Evolutionary conservation across 345 rosid genomes (phyloP), one percentile per base, ranked within the genome.

Genomic region (Citrus reticulata): DNA sequence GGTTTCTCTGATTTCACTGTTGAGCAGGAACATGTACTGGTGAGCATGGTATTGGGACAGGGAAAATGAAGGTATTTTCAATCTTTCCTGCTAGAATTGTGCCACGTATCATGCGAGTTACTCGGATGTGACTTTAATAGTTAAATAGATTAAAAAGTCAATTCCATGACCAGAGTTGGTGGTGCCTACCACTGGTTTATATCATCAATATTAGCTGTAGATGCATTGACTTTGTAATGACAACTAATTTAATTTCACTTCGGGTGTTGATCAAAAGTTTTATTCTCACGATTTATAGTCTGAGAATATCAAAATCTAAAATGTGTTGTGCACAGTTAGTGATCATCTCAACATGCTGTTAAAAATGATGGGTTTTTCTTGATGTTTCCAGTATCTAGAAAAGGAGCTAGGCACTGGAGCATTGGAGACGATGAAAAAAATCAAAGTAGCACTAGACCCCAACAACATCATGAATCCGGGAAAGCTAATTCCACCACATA

Each of bases 11-110:
- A 54, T 77, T 64, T 70, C 74, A 29, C 74, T 13, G 39, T 74
- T 81, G 74, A 64, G 80, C 90, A 95, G 99, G 97, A 84, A 95
- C 98, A 39, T 95, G 99, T 81, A 91, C 96, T 2, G 98, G 98
- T 69, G 99, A 95, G 84, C 98, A 95, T 68, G 98, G 99, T 49
- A 92, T 93, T 73, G 97, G 99, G 79, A 95, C 96, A 20, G 98
- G 98, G 78, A 93, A 93, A 86, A 84, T 93, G 90, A 93, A 95
- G 98, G 98, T 92, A 89, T 20, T 35, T 55, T 60, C 20, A 16
- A n/a, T 37, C 40, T 64, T 14, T 55, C 54, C 54, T 65, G 30
- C 42, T 55, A 27, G 39, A 30, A 27, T 24, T 81, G 64, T 74
- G 27, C 32, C 10, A 9, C 3, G 57, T 59, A 62, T 55, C 37